Conservation (phyloP, 2,329 filamentous ascomycete genomes). For the Calonectria montana region DNA sequence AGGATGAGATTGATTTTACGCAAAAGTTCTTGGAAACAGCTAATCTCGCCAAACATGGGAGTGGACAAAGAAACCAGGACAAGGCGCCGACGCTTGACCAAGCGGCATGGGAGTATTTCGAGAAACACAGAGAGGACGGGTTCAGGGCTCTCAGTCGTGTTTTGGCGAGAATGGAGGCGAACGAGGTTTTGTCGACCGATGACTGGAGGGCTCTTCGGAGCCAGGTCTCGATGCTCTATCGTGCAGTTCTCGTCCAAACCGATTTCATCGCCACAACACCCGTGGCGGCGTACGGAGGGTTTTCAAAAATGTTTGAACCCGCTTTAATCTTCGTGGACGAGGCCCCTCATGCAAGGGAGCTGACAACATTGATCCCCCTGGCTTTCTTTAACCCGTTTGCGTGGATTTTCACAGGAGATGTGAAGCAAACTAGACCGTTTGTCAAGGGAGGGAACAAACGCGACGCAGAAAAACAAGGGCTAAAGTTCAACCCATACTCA, state of each 20-base stretch:
- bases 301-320: constrained; percentile 72
- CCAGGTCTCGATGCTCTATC: constrained; percentile 51
- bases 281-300: constrained; percentile 53
- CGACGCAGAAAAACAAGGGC: constrained; percentile 25
- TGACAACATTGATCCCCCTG: constrained; percentile 58
- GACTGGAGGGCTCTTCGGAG: constrained; percentile 46
- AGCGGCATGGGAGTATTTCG: constrained; percentile 55
- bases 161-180: constrained; percentile 47
- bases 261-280: constrained; percentile 62
- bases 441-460: constrained; percentile 45
- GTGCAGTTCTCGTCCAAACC: constrained; percentile 49
- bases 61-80: constrained; percentile 23
- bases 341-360: constrained; percentile 58
- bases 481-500: constrained; percentile 46
- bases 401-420: constrained; percentile 60
- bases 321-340: constrained; percentile 91
- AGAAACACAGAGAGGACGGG: constrained; percentile 42
- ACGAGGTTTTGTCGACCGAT: constrained; percentile 37
- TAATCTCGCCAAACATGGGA: constrained; percentile 34
- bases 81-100: constrained; percentile 56
- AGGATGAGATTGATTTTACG: constrained; percentile 46
- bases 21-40: constrained; percentile 48
- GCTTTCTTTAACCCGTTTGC: constrained; percentile 55
- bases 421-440: constrained; percentile 58
- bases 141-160: constrained; percentile 51